Evolutionary conservation across 345 rosid species (phyloP), one percentile per base, ranked within the genome.

Genomic region (Laguncularia racemosa): DNA sequence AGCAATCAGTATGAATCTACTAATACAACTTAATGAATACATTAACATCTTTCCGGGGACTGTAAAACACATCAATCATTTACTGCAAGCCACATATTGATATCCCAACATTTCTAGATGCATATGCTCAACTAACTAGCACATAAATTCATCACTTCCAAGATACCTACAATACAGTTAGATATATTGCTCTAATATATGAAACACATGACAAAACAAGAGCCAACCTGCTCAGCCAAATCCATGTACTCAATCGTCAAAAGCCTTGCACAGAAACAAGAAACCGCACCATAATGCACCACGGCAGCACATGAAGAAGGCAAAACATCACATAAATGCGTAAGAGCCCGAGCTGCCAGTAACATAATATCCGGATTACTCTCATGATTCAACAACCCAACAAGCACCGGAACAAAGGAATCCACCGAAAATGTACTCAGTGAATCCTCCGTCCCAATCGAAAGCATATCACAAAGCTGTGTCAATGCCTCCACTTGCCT

Each of bases 281-380:
- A 73, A 67, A 95, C 95, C 10, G 99, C 95, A 47, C 95, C 96
- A 65, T 90, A 95, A 65, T 90, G 99, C 67, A 90, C 99, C 54
- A 95, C 99, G 18, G 99, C 97, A 48, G 93, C 91, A 66, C 97
- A 95, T 0, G 99, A 90, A 20, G 99, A 95, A 12, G 99, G 99
- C 65, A 95, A 74, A 55, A 95, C 97, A 40, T 95, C 99, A 60
- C 99, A 95, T 44, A 95, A 76, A 71, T 95, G 99, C 0, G 99
- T 88, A 54, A 95, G 88, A 12, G 99, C 96, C 79, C 99, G 80
- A 5, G 99, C 99, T 1, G 99, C 99, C 28, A 95, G 97, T 67
- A 95, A 78, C 99, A 95, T 95, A 19, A 95, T 86, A 69, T 95
- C 99, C 0, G 99, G 89, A 71, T 90, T 95, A 67, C 81, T 90